A percentile compares a stretch with the other conserved stretches of the same genome.
phyloP scores from a whole-genome alignment of 306 rosid genomes.

The Herpetospermum pedunculosum region DNA sequence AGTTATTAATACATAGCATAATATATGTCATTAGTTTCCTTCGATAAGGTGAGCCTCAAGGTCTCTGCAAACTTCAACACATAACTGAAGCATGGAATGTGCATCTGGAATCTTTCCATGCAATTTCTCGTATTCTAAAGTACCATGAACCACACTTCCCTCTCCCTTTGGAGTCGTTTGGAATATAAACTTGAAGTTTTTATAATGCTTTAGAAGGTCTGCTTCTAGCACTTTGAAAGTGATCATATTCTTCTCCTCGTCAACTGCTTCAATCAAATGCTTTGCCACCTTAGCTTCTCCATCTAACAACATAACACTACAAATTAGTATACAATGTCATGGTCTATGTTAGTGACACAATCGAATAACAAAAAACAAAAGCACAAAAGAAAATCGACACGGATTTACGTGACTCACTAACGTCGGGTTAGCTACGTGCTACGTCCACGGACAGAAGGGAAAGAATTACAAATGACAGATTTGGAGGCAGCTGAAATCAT shows the following conservation, averaged over 20 bases:
- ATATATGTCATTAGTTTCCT: background rate
- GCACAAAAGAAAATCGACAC: too few species aligned
- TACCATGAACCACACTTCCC: constrained; percentile 25
- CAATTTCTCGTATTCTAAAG: constrained; percentile 31
- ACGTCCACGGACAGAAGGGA: too few species aligned
- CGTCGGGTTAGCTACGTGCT: too few species aligned
- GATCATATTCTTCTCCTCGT: constrained; percentile 18
- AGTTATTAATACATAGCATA: background rate
- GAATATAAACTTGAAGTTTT: constrained; percentile 7
- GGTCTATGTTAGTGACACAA: too few species aligned
- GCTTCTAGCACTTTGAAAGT: constrained; percentile 27
- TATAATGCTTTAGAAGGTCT: constrained; percentile 20
- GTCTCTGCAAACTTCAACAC: background rate
- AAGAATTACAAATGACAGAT: too few species aligned
- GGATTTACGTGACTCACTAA: too few species aligned
- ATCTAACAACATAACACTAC: background rate
- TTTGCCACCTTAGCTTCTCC: constrained; percentile 25
- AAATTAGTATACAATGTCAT: background rate
- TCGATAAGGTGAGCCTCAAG: constrained; percentile 8
- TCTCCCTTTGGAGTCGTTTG: constrained; percentile 19
- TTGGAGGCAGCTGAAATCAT: too few species aligned
- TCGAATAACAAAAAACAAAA: too few species aligned
- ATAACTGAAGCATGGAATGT: constrained; percentile 17
- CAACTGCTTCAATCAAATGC: constrained; percentile 26
- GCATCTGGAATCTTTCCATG: constrained; percentile 25